Evolutionary conservation across 257 asterid species (phyloP).

Genomic region (Ehretia macrophylla): DNA sequence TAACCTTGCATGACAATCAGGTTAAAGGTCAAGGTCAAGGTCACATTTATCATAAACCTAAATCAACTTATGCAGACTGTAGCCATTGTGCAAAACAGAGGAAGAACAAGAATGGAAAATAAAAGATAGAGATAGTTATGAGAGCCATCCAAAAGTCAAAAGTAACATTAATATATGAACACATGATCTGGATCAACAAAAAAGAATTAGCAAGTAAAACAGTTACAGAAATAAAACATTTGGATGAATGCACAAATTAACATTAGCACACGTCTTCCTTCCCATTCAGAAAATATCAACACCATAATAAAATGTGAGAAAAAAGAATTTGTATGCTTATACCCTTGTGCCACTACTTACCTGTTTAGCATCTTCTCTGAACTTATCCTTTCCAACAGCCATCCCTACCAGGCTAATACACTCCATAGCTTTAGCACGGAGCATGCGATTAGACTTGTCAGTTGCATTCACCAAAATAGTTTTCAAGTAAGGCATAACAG

Average conservation of each 20-base stretch:
- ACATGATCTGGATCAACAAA: no score
- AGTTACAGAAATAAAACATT: no score
- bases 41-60: conserved; percentile 2
- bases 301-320: no score
- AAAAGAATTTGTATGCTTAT: background rate
- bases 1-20: conserved; percentile 47
- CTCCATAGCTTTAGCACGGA: conserved; percentile 97
- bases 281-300: no score
- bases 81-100: no score
- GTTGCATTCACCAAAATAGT: conserved; percentile 81
- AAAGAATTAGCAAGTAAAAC: no score
- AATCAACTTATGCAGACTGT: background rate
- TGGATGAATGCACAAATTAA: no score
- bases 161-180: no score
- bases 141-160: no score
- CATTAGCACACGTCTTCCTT: no score
- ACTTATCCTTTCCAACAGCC: conserved; percentile 93
- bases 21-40: conserved; percentile 4
- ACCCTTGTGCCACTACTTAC: conserved; percentile 23
- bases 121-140: no score
- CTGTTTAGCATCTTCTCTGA: conserved; percentile 90
- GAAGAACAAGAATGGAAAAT: no score
- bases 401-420: conserved; percentile 95
- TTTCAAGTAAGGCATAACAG: conserved; percentile 89
- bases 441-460: conserved; percentile 89